Evolutionary conservation across 208 protist genomes (phyloP).

Genomic region (Crithidia thermophila): DNA sequence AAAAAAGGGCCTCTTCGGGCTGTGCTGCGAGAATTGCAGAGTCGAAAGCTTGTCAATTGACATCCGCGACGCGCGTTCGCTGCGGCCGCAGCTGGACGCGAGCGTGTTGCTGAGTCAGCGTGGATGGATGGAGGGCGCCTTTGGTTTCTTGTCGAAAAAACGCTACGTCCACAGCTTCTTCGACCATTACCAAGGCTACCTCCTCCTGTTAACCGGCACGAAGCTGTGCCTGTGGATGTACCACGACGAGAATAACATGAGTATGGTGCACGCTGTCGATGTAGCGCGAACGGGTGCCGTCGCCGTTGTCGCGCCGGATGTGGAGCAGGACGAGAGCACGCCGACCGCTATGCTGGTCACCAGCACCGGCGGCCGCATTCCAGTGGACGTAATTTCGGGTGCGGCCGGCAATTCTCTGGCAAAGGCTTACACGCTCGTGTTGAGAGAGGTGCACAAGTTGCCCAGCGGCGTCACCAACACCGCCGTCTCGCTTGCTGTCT

Average conservation of each 20-base stretch:
- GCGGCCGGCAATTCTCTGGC: too few relatives aligned
- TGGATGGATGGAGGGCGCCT: constrained; percentile 15
- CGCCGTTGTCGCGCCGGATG: constrained; percentile 25
- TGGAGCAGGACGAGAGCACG: constrained; percentile 9
- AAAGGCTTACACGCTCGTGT: neutral
- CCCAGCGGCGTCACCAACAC: constrained; percentile 21
- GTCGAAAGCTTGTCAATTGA: constrained; percentile 45
- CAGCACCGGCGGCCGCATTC: constrained; percentile 40
- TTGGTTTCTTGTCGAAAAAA: constrained; percentile 22
- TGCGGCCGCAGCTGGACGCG: constrained; percentile 18
- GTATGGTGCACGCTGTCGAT: constrained; percentile 15
- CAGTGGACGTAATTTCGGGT: too few relatives aligned
- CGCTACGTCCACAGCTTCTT: constrained; percentile 54
- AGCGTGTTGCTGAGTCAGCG: constrained; percentile 10
- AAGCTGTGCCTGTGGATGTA: constrained; percentile 39
- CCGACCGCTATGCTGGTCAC: constrained; percentile 44
- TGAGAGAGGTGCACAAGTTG: constrained; percentile 7
- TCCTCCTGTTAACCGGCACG: constrained; percentile 39
- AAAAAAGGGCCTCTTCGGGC: constrained; percentile 48
- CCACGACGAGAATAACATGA: constrained; percentile 18
- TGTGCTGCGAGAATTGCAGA: constrained; percentile 67
- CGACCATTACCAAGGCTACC: constrained; percentile 30
- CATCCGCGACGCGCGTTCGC: constrained; percentile 4
- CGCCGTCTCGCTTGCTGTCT: constrained; percentile 22
- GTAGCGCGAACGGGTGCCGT: constrained; percentile 11